Percentiles rank a stretch among this genome's conserved stretches.
Evolutionary conservation across 768 basidiomycete genomes (phyloP).

Genomic region (Clitopilus hobsonii): DNA sequence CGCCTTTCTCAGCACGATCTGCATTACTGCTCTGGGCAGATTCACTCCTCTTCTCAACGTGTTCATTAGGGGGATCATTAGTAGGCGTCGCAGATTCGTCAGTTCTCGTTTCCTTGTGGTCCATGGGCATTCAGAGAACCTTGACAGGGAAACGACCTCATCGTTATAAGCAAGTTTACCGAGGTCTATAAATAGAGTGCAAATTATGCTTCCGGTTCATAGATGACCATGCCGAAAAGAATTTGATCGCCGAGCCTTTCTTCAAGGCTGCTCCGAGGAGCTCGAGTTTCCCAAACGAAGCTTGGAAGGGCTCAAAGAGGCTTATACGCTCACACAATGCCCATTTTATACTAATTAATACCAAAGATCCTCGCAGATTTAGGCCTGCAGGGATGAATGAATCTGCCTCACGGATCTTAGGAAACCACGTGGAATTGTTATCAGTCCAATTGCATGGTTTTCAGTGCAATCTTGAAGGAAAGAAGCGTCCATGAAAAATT

Average conservation of each 20-base stretch:
- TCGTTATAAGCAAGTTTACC: background rate
- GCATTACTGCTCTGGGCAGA: background rate
- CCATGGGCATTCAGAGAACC: background rate
- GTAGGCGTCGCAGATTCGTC: background rate
- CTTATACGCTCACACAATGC: too few relatives aligned
- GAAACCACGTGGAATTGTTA: too few relatives aligned
- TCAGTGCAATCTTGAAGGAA: too few relatives aligned
- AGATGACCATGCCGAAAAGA: background rate
- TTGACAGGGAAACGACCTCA: background rate
- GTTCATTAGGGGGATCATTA: background rate
- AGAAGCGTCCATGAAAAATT: too few relatives aligned
- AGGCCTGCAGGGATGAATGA: too few relatives aligned
- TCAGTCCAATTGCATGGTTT: too few relatives aligned
- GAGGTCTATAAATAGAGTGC: background rate
- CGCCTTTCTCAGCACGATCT: background rate
- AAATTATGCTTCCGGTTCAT: background rate
- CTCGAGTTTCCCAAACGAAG: too few relatives aligned
- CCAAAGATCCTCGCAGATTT: too few relatives aligned
- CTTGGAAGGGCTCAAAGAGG: too few relatives aligned
- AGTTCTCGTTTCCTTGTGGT: background rate
- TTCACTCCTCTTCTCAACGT: background rate
- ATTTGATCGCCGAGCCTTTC: background rate
- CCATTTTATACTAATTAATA: too few relatives aligned
- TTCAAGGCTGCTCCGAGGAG: too few relatives aligned
- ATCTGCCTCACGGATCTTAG: too few relatives aligned